Conservation (phyloP, 352 stramenopile genomes). For the Phytopythium ostracodes region DNA sequence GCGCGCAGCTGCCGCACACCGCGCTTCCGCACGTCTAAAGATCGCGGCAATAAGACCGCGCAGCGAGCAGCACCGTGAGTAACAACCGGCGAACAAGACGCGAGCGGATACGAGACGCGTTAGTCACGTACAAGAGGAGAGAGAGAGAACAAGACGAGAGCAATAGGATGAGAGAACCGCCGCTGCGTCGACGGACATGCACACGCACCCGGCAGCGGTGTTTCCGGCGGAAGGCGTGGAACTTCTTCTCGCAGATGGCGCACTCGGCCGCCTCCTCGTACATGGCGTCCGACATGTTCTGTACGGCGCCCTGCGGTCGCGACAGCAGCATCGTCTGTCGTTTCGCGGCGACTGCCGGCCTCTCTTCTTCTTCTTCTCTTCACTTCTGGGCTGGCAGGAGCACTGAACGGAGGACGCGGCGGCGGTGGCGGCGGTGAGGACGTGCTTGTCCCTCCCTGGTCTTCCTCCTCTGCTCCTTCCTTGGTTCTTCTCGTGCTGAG, state of each 20-base stretch:
- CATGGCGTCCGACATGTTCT: constrained; percentile 31
- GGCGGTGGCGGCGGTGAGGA: neutral
- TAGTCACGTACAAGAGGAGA: neutral
- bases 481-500: neutral
- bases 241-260: constrained; percentile 80
- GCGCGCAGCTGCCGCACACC: constrained; percentile 70
- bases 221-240: constrained; percentile 82
- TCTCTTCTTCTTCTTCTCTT: neutral
- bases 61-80: too few species aligned
- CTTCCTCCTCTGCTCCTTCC: neutral
- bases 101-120: neutral
- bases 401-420: too few species aligned
- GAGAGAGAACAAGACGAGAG: too few species aligned
- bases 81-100: too few species aligned
- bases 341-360: too few species aligned
- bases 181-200: neutral
- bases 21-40: constrained; percentile 73
- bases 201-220: constrained; percentile 66
- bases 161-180: too few species aligned
- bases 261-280: constrained; percentile 68
- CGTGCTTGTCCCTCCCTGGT: neutral
- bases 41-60: neutral
- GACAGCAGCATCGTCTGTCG: constrained; percentile 16
- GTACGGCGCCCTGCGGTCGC: constrained; percentile 12
- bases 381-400: neutral